Evolutionary conservation across 2,329 filamentous ascomycete species (phyloP).

Genomic region (Calonectria montana): DNA sequence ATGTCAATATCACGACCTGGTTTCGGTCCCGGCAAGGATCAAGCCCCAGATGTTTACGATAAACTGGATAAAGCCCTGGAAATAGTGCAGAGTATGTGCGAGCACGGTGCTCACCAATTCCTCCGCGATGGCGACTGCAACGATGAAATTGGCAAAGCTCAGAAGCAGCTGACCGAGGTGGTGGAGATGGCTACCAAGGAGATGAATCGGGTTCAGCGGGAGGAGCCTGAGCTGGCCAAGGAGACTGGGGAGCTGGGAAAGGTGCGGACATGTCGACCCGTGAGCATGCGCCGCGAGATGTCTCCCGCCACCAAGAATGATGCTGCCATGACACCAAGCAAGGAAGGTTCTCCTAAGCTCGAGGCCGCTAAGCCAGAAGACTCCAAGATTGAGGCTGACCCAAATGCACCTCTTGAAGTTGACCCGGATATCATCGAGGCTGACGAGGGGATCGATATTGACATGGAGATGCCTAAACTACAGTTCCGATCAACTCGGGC

Average conservation of each 20-base stretch:
- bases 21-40: slow-evolving; percentile 37
- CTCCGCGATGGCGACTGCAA: slow-evolving; percentile 87
- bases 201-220: slow-evolving; percentile 64
- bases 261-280: slow-evolving; percentile 62
- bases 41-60: slow-evolving; percentile 70
- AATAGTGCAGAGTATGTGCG: slow-evolving; percentile 82
- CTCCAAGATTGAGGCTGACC: slow-evolving; percentile 18
- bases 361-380: slow-evolving; percentile 35
- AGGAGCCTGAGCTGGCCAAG: slow-evolving; percentile 60
- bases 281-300: slow-evolving; percentile 63
- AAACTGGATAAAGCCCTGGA: slow-evolving; percentile 83
- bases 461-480: slow-evolving; percentile 52
- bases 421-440: slow-evolving; percentile 50
- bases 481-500: slow-evolving; percentile 56
- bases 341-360: slow-evolving; percentile 41
- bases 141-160: slow-evolving; percentile 79
- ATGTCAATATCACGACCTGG: slow-evolving; percentile 44
- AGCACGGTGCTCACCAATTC: slow-evolving; percentile 89
- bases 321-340: slow-evolving; percentile 32
- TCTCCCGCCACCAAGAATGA: slow-evolving; percentile 44
- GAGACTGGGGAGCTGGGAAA: slow-evolving; percentile 54
- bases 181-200: slow-evolving; percentile 70
- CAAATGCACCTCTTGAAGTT: slow-evolving; percentile 45
- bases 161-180: slow-evolving; percentile 72
- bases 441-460: slow-evolving; percentile 56